A percentile compares a stretch with the other conserved stretches of the same genome.
Evolutionary conservation across 1,284 basidiomycete genomes (phyloP).

Genomic region (Sparassis latifolia): DNA sequence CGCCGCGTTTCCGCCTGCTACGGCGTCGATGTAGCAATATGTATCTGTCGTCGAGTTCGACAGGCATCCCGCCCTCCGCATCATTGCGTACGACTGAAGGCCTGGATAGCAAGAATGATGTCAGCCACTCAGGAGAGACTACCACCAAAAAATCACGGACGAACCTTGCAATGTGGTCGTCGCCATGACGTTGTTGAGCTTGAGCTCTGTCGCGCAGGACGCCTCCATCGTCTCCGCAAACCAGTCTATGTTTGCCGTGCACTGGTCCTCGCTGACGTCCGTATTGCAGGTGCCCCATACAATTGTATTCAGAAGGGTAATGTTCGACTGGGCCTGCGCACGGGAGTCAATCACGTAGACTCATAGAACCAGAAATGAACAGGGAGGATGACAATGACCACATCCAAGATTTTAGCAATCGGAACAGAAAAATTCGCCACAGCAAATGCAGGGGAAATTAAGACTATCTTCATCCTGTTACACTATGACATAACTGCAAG

Average conservation of each 20-base stretch:
- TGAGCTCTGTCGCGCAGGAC: slow-evolving; percentile 49
- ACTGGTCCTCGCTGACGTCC: slow-evolving; percentile 37
- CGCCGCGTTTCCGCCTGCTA: slow-evolving; percentile 37
- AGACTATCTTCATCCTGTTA: no score
- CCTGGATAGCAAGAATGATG: slow-evolving; percentile 28
- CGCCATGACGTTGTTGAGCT: background rate
- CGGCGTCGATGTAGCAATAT: slow-evolving; percentile 69
- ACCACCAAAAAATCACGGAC: no score
- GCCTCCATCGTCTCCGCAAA: slow-evolving; percentile 43
- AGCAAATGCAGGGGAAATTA: no score
- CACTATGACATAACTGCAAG: no score
- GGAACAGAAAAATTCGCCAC: no score
- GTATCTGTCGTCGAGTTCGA: slow-evolving; percentile 45
- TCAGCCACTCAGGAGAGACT: no score
- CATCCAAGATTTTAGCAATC: no score
- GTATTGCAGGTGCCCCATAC: slow-evolving; percentile 78
- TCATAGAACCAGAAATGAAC: no score
- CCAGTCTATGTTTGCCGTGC: slow-evolving; percentile 55
- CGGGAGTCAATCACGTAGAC: background rate
- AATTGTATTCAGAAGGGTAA: slow-evolving; percentile 57
- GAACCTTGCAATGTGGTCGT: background rate
- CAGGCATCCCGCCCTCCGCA: slow-evolving; percentile 52
- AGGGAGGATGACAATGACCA: no score
- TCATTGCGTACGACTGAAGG: slow-evolving; percentile 49
- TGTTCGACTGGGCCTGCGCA: slow-evolving; percentile 55